A percentile compares a stretch with the other conserved stretches of the same genome.
Evolutionary conservation across 345 rosid genomes (phyloP).

Genomic region (Trapa incisa): DNA sequence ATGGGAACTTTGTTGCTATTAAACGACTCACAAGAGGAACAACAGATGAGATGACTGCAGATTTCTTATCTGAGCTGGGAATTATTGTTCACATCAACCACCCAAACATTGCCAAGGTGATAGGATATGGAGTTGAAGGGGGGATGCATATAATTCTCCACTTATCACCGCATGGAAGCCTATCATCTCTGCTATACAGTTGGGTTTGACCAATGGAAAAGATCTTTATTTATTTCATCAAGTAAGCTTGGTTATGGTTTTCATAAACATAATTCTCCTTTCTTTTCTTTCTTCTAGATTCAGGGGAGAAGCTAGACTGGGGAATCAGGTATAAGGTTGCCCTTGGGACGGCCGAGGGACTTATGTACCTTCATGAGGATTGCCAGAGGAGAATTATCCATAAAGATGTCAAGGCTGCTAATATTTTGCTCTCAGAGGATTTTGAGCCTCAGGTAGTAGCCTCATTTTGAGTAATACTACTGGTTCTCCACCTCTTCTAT

Average conservation of each 20-base stretch:
- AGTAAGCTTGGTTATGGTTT: neutral
- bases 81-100: slow-evolving; percentile 82
- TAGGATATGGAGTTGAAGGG: slow-evolving; percentile 88
- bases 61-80: slow-evolving; percentile 80
- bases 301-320: slow-evolving; percentile 53
- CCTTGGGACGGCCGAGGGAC: slow-evolving; percentile 70
- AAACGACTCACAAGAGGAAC: slow-evolving; percentile 68
- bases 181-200: slow-evolving; percentile 79
- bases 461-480: neutral
- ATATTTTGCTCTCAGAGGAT: slow-evolving; percentile 72
- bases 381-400: slow-evolving; percentile 91
- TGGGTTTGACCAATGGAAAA: slow-evolving; percentile 5
- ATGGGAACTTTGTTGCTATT: slow-evolving; percentile 55
- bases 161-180: slow-evolving; percentile 76
- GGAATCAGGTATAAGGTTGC: slow-evolving; percentile 57
- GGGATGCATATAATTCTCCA: slow-evolving; percentile 92
- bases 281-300: slow-evolving; percentile 20
- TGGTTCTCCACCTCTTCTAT: no score
- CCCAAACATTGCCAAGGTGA: slow-evolving; percentile 75
- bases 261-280: neutral
- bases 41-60: slow-evolving; percentile 73
- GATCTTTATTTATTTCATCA: neutral
- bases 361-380: slow-evolving; percentile 72
- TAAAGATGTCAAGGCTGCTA: slow-evolving; percentile 86
- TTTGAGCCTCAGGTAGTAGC: slow-evolving; percentile 68